Conservation (phyloP, 129 eudicot species). For the Arctium minus region DNA sequence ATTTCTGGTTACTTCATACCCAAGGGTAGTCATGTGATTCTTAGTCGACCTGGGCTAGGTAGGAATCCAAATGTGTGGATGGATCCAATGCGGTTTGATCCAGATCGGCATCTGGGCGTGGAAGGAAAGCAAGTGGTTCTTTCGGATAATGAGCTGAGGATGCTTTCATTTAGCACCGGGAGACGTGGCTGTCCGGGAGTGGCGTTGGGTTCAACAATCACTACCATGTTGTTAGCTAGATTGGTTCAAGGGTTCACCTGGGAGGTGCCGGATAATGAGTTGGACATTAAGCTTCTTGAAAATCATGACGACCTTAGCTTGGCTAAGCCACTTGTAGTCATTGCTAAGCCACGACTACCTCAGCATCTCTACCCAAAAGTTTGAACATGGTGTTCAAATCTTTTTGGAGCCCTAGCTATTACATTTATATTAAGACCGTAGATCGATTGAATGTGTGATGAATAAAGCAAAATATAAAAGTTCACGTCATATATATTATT, state of each 20-base stretch:
- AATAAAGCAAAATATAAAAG: no score
- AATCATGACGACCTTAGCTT: neutral
- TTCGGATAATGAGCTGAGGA: neutral
- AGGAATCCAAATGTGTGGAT: neutral
- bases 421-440: no score
- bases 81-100: neutral
- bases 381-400: no score
- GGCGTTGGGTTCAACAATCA: neutral
- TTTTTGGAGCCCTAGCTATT: no score
- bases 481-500: no score
- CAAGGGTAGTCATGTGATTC: slow-evolving; percentile 5
- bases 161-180: slow-evolving; percentile 6
- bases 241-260: neutral
- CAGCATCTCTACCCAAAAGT: neutral
- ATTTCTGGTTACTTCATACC: slow-evolving; percentile 7
- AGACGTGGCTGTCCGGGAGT: neutral
- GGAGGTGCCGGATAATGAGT: neutral
- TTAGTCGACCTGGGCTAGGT: neutral
- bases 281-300: neutral
- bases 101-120: neutral
- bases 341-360: slow-evolving; percentile 9
- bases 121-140: neutral
- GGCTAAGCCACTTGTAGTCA: neutral
- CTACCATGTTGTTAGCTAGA: neutral
- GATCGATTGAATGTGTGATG: no score